phyloP scores from a whole-genome alignment of 1,284 basidiomycete genomes.

The Moniliella sp. region DNA sequence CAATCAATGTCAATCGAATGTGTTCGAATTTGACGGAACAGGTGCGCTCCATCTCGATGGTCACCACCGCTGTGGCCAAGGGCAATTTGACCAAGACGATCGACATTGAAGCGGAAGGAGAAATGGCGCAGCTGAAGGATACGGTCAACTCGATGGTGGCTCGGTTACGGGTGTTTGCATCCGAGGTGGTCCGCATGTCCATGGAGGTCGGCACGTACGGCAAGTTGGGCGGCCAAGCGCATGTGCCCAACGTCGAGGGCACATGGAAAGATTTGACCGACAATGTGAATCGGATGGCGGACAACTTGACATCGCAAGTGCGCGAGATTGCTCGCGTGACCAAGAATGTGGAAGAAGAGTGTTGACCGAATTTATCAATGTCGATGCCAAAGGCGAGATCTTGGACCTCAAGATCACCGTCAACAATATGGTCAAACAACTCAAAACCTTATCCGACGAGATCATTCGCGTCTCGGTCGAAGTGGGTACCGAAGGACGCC shows the following conservation, averaged over 20 bases:
- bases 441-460: slow-evolving; percentile 26
- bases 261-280: too few relatives aligned
- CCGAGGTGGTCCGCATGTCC: too few relatives aligned
- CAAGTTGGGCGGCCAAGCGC: too few relatives aligned
- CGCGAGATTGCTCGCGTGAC: slow-evolving; percentile 34
- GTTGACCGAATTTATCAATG: slow-evolving; percentile 64
- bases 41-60: slow-evolving; percentile 36
- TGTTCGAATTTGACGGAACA: slow-evolving; percentile 34
- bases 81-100: too few relatives aligned
- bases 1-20: slow-evolving; percentile 10
- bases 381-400: slow-evolving; percentile 92
- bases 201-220: too few relatives aligned
- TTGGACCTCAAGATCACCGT: slow-evolving; percentile 52
- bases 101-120: too few relatives aligned
- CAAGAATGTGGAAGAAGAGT: slow-evolving; percentile 58
- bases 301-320: slow-evolving; percentile 22
- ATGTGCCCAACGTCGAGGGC: too few relatives aligned
- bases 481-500: slow-evolving; percentile 69
- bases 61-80: too few relatives aligned
- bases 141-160: too few relatives aligned
- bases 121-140: too few relatives aligned
- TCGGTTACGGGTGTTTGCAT: too few relatives aligned
- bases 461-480: slow-evolving; percentile 51
- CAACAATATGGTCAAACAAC: slow-evolving; percentile 32
- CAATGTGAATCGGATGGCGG: too few relatives aligned